Evolutionary conservation across 176 grass and related monocot genomes (phyloP), one percentile per base, ranked within the genome.

Genomic region (Zizania latifolia): DNA sequence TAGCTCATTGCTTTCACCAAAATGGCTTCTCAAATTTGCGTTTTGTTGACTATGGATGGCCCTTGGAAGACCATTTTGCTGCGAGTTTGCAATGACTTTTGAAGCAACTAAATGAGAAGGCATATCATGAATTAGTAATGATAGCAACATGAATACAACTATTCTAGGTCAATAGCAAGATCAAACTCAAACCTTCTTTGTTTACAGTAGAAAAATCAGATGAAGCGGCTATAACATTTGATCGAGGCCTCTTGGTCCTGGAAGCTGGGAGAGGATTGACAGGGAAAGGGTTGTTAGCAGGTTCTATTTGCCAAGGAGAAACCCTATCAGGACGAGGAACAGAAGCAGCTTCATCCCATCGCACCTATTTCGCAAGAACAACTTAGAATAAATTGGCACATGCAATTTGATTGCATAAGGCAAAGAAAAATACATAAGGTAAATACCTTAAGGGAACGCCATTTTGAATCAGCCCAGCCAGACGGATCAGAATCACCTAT

Each of bases 221-320:
- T 30, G 82, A 76, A 5, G 43, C 43, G 71, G 80, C 23, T 76
- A 85, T 33, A 70, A 40, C 66, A 82, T 82, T 82, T 45, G 80
- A 74, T 29, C 93, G 88, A 68, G 81, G 60, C 61, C 90, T 87
- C 73, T 97, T 97, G 26, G 81, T 70, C 72, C 93, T 90, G 37
- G 83, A 16, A 58, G 82, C 58, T 54, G 68, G 68, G 64, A 75
- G 68, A 6, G 85, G 78, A 29, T 87, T 97, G 27, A 89, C 48
- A 10, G 93, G 82, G 85, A 79, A 70, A 77, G 64, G 68, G 70
- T 43, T 80, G 51, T 70, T 65, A 78, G 80, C 82, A 78, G 93
- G 90, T 65, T 93, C 87, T 82, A 93, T 86, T 86, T 90, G 92
- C 93, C 93, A 97, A 35, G 90, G 83, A 72, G 93, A 97, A 69